A percentile compares a stretch with the other conserved stretches of the same genome.
Evolutionary conservation across 495 filamentous ascomycete species (phyloP).

Genomic region (Podospora comata): DNA sequence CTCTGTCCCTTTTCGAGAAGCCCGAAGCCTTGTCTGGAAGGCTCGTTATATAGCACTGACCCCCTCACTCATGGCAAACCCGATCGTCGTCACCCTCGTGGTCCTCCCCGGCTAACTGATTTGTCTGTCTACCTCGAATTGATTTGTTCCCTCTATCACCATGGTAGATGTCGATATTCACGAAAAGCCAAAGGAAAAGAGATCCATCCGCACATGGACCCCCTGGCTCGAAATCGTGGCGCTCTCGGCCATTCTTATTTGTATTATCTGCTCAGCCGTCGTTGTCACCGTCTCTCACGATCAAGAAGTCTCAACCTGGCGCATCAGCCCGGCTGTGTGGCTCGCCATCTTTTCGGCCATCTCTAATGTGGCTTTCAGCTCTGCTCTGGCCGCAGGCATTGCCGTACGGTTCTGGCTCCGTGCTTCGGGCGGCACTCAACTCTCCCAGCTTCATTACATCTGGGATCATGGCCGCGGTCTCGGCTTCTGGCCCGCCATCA

Average conservation of each 20-base stretch:
- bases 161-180: not conserved
- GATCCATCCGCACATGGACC: constrained; percentile 1
- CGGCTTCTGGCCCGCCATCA: constrained; percentile 14
- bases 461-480: constrained; percentile 21
- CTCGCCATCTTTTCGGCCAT: constrained; percentile 20
- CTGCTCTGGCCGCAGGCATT: constrained; percentile 19
- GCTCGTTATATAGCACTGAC: not conserved
- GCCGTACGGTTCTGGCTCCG: constrained; percentile 21
- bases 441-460: constrained; percentile 23
- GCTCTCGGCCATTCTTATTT: constrained; percentile 2
- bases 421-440: constrained; percentile 9
- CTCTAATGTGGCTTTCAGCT: constrained; percentile 18
- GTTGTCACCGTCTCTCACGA: constrained; percentile 16
- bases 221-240: constrained; percentile 14
- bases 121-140: not conserved
- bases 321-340: constrained; percentile 17
- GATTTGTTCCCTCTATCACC: not conserved
- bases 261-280: constrained; percentile 7
- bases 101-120: not conserved
- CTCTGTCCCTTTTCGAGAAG: not conserved
- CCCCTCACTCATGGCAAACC: not conserved
- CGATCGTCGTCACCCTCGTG: not conserved
- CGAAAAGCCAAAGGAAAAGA: not conserved
- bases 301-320: constrained; percentile 6
- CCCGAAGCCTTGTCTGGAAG: not conserved